Conservation (phyloP, 768 basidiomycete genomes). For the Boletales sp. region DNA sequence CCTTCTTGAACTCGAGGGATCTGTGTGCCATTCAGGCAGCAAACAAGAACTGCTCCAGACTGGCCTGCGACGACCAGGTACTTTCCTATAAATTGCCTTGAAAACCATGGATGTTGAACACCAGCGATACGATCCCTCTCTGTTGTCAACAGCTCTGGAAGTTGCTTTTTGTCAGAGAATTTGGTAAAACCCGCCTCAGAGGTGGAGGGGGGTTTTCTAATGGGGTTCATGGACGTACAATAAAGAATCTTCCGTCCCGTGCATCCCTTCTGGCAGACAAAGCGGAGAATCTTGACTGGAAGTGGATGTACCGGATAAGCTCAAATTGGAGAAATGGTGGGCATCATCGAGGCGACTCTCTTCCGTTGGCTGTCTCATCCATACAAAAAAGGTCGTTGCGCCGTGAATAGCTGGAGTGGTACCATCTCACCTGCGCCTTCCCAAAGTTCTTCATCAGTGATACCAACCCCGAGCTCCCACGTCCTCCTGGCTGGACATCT, state of each 20-base stretch:
- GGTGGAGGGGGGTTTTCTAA: slow-evolving; percentile 62
- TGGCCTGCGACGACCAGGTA: slow-evolving; percentile 67
- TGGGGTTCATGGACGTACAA: slow-evolving; percentile 53
- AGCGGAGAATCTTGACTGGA: slow-evolving; percentile 53
- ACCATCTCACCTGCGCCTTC: background rate
- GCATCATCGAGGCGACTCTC: slow-evolving; percentile 18
- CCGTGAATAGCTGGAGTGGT: slow-evolving; percentile 35
- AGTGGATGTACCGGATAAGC: slow-evolving; percentile 84
- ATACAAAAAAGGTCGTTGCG: slow-evolving; percentile 56
- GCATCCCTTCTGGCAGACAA: slow-evolving; percentile 32
- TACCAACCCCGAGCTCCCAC: slow-evolving; percentile 26
- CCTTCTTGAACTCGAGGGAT: slow-evolving; percentile 62
- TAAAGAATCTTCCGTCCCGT: slow-evolving; percentile 57
- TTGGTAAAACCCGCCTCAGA: slow-evolving; percentile 64
- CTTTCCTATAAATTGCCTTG: slow-evolving; percentile 10
- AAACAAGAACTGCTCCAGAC: slow-evolving; percentile 62
- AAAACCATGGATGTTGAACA: slow-evolving; percentile 14
- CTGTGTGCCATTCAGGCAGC: slow-evolving; percentile 62
- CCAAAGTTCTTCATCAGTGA: background rate
- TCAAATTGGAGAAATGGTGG: slow-evolving; percentile 79
- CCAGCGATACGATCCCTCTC: slow-evolving; percentile 1
- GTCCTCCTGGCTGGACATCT: slow-evolving; percentile 59
- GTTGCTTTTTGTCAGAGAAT: slow-evolving; percentile 56
- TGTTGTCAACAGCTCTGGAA: slow-evolving; percentile 56
- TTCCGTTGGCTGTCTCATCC: slow-evolving; percentile 18